These are phyloP conservation scores for Platismatia glauca DNA, from an alignment of 495 filamentous ascomycete species.

Conservation along the genomic window DNA sequence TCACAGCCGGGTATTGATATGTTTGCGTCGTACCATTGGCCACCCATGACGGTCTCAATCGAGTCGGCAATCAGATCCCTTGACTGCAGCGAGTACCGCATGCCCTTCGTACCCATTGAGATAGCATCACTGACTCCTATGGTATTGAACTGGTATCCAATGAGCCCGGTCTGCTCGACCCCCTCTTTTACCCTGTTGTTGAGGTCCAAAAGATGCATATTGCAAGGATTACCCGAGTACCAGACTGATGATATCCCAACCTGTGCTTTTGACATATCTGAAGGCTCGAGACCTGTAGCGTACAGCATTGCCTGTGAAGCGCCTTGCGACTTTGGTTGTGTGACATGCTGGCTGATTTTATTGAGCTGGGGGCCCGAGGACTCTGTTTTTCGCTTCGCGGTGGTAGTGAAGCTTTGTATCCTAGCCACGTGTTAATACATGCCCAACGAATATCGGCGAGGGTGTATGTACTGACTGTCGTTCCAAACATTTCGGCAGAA, in stretches of 20 bases:
- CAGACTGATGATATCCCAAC: slow-evolving; percentile 89
- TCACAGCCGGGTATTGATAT: slow-evolving; percentile 98
- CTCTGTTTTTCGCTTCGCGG: slow-evolving; percentile 33
- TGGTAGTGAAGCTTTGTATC: slow-evolving; percentile 24
- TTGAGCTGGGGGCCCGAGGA: slow-evolving; percentile 49
- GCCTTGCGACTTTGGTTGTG: slow-evolving; percentile 93
- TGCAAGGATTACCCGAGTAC: slow-evolving; percentile 83
- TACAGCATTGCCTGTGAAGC: slow-evolving; percentile 99
- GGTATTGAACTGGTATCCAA: slow-evolving; percentile 94
- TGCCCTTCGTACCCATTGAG: slow-evolving; percentile 59
- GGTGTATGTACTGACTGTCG: background rate
- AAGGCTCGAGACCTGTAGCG: slow-evolving; percentile 74
- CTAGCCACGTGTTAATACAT: background rate
- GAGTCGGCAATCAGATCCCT: slow-evolving; percentile 94
- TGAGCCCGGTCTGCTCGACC: slow-evolving; percentile 68
- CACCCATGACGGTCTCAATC: slow-evolving; percentile 97
- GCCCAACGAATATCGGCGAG: background rate
- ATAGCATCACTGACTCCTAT: slow-evolving; percentile 74
- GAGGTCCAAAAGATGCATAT: slow-evolving; percentile 94
- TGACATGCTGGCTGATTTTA: slow-evolving; percentile 73
- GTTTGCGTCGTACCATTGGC: slow-evolving; percentile 99
- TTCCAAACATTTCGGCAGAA: background rate
- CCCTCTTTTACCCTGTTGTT: slow-evolving; percentile 75
- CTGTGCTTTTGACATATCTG: slow-evolving; percentile 88
- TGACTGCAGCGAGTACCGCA: slow-evolving; percentile 91